A percentile compares a stretch with the other conserved stretches of the same genome.
Evolutionary conservation across 768 basidiomycete species (phyloP).

Genomic region (Trametes cingulata): DNA sequence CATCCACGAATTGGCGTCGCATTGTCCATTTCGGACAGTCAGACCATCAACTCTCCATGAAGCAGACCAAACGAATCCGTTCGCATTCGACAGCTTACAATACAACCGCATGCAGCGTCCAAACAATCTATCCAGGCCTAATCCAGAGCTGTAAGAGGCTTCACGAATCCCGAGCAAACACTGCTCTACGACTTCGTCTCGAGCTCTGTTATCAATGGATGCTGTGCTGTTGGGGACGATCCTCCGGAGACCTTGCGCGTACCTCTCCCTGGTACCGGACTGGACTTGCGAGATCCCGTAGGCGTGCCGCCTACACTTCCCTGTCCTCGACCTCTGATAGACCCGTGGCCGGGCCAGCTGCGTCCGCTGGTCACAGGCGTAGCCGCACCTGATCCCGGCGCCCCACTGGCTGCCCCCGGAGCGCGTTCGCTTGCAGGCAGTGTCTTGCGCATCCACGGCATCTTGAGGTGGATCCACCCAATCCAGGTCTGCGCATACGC

Average conservation of each 20-base stretch:
- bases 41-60: too few species aligned
- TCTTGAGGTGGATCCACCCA: constrained; percentile 31
- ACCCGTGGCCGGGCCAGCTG: not conserved
- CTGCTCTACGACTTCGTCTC: not conserved
- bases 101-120: too few species aligned
- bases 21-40: too few species aligned
- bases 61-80: too few species aligned
- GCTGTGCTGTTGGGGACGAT: not conserved
- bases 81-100: too few species aligned
- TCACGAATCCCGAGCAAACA: too few species aligned
- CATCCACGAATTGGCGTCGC: too few species aligned
- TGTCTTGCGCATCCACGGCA: constrained; percentile 28
- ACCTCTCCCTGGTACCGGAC: not conserved
- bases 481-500: constrained; percentile 34
- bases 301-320: not conserved
- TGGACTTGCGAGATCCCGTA: not conserved
- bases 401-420: not conserved
- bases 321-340: not conserved
- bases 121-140: too few species aligned
- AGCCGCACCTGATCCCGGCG: not conserved
- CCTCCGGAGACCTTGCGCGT: not conserved
- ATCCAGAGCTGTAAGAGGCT: too few species aligned
- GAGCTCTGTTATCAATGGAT: not conserved
- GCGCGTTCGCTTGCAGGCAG: not conserved
- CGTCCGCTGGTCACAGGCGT: not conserved